phyloP scores from a whole-genome alignment of 768 basidiomycete species.

The Lactarius hengduanensis region DNA sequence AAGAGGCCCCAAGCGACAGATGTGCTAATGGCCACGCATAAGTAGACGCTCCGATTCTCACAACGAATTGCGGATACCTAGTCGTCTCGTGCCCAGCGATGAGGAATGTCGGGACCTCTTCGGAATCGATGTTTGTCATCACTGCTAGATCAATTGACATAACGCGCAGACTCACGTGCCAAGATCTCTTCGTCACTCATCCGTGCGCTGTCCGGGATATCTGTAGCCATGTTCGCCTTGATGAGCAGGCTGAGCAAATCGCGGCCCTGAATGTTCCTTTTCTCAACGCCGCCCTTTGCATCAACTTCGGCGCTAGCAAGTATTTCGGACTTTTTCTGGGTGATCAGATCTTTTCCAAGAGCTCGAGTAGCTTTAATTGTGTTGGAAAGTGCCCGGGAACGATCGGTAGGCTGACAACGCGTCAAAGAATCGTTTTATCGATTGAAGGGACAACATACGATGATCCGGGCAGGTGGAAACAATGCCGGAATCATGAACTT shows the following conservation, averaged over 20 bases:
- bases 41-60: background rate
- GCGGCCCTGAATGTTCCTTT: slow-evolving; percentile 39
- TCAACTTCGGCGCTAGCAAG: slow-evolving; percentile 31
- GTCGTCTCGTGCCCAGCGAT: slow-evolving; percentile 62
- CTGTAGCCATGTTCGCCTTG: slow-evolving; percentile 61
- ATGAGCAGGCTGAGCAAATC: slow-evolving; percentile 63
- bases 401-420: slow-evolving; percentile 12
- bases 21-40: slow-evolving; percentile 31
- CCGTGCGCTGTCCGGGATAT: slow-evolving; percentile 52
- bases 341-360: slow-evolving; percentile 35
- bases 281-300: slow-evolving; percentile 35
- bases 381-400: slow-evolving; percentile 2
- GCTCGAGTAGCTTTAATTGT: slow-evolving; percentile 28
- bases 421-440: background rate
- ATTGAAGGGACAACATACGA: slow-evolving; percentile 17
- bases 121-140: background rate
- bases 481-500: slow-evolving; percentile 9
- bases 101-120: slow-evolving; percentile 62
- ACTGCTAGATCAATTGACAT: background rate
- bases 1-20: slow-evolving; percentile 59
- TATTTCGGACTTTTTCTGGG: slow-evolving; percentile 38
- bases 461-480: slow-evolving; percentile 13
- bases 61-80: slow-evolving; percentile 35
- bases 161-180: slow-evolving; percentile 41
- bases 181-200: slow-evolving; percentile 64